Percentiles rank a stretch among this genome's conserved stretches.
phyloP scores from a whole-genome alignment of 257 asterid genomes.

The Petunia axillaris region DNA sequence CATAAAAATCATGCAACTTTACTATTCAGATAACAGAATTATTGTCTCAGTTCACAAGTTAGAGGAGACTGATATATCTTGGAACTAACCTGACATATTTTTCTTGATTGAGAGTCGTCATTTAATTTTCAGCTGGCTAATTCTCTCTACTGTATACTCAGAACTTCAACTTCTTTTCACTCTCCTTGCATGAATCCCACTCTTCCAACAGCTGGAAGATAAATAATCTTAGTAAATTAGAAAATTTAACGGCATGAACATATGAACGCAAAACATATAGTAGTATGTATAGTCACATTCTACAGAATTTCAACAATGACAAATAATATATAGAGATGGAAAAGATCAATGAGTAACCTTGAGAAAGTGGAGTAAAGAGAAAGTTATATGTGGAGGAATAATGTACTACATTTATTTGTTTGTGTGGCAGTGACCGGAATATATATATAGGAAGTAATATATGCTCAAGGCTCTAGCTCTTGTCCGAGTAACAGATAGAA shows the following conservation, averaged over 20 bases:
- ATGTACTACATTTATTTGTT: neutral
- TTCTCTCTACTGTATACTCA: neutral
- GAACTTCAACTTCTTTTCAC: neutral
- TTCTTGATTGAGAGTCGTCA: constrained; percentile 10
- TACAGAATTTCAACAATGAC: neutral
- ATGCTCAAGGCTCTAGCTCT: no score
- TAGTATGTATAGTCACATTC: neutral
- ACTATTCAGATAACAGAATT: neutral
- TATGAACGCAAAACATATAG: neutral
- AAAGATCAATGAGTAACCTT: neutral
- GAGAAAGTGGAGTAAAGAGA: neutral
- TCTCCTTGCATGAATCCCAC: neutral
- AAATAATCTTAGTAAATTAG: neutral
- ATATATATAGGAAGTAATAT: neutral
- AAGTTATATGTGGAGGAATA: neutral
- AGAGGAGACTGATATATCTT: neutral
- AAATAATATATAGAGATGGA: neutral
- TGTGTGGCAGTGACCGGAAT: neutral
- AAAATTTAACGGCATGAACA: constrained; percentile 1
- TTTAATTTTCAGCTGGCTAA: neutral
- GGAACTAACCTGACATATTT: constrained; percentile 16
- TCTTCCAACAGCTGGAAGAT: constrained; percentile 14
- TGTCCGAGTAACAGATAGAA: no score
- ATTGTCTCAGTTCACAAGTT: neutral
- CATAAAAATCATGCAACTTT: neutral